Evolutionary conservation across 2,329 filamentous ascomycete genomes (phyloP), one percentile per base, ranked within the genome.

Genomic region (Akanthomyces dipterigenus): DNA sequence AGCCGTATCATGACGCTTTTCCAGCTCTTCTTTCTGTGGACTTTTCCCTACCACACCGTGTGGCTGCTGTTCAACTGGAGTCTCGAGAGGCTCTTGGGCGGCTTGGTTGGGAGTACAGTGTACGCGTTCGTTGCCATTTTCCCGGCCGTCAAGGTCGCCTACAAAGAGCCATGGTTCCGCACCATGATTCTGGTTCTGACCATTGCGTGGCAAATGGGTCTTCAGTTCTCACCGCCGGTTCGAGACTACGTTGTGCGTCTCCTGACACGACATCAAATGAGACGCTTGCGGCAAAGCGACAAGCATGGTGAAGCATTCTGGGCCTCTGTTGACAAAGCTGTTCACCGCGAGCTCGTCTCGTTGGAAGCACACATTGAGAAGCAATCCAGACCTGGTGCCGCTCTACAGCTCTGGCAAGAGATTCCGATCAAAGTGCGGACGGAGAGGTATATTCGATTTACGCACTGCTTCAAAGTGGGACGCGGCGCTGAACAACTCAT

Each of bases 31-130:
- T 63, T 59, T 43, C 62, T 66, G 11, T 64, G 64, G 62, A 66
- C 63, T 1, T 66, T 63, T 42, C 62, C 62, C 1, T 65, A 55
- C 34, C 65, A 63, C 48, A 55, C 50, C 6, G 42, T 63, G 31
- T 66, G 65, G 63, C 55, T 66, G 4, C 61, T 66, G 42, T 66
- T 64, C 53, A 66, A 63, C 26, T 66, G 65, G 65, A 63, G 65
- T 14, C 43, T 66, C 38, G 65, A 66, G 31, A 48, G 65, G 11
- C 57, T 66, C 0, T 45, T 66, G n/a, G 65, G 64, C 18, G 65
- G 60, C 16, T 42, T 66, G 22, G 65, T 64, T 2, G 65, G 65
- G 2, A 66, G 62, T 53, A 62, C 65, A 0, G 61, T 64, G n/a
- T 66, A 66, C 40, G 65, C 65, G 7, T 43, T 65, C 18, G 59